These are phyloP conservation scores for Penicillium macrosclerotiorum DNA, from an alignment of 495 filamentous ascomycete species.

Conservation along the genomic window DNA sequence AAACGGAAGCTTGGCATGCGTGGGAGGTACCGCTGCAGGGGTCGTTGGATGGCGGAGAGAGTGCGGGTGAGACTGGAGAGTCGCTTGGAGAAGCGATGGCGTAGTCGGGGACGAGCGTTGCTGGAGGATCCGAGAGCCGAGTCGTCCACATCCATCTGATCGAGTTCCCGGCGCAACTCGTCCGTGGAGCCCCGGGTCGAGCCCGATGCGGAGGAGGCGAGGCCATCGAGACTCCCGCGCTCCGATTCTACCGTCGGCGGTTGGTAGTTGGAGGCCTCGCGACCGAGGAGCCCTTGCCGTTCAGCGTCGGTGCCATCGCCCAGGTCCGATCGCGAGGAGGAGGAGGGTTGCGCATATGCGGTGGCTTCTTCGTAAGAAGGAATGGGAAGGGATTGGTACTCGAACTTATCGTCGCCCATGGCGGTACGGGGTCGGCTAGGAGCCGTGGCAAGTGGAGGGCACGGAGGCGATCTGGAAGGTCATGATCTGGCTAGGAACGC, in stretches of 20 bases:
- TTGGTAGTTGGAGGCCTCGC: conserved; percentile 54
- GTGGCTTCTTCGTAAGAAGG: conserved; percentile 93
- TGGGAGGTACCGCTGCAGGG: conserved; percentile 51
- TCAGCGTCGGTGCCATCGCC: conserved; percentile 58
- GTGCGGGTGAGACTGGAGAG: conserved; percentile 53
- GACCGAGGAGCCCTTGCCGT: conserved; percentile 56
- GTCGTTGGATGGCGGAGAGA: conserved; percentile 54
- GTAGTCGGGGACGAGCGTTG: conserved; percentile 35
- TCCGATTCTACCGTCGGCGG: conserved; percentile 73
- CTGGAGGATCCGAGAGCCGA: conserved; percentile 46
- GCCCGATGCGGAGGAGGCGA: conserved; percentile 41
- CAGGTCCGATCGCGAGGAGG: conserved; percentile 64
- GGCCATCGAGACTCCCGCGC: conserved; percentile 59
- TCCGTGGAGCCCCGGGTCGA: conserved; percentile 53
- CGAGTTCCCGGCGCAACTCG: conserved; percentile 72
- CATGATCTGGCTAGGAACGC: conserved; percentile 40
- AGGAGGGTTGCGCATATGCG: conserved; percentile 57
- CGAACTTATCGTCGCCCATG: conserved; percentile 60
- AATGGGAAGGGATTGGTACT: conserved; percentile 74
- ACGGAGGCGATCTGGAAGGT: conserved; percentile 35
- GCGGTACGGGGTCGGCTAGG: conserved; percentile 32
- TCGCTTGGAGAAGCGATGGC: conserved; percentile 53
- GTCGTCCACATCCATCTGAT: conserved; percentile 88
- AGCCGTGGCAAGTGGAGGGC: conserved; percentile 33
- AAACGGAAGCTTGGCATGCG: conserved; percentile 41